Conservation (phyloP, 2,329 filamentous ascomycete genomes). For the Purpureocillium lavendulum region DNA sequence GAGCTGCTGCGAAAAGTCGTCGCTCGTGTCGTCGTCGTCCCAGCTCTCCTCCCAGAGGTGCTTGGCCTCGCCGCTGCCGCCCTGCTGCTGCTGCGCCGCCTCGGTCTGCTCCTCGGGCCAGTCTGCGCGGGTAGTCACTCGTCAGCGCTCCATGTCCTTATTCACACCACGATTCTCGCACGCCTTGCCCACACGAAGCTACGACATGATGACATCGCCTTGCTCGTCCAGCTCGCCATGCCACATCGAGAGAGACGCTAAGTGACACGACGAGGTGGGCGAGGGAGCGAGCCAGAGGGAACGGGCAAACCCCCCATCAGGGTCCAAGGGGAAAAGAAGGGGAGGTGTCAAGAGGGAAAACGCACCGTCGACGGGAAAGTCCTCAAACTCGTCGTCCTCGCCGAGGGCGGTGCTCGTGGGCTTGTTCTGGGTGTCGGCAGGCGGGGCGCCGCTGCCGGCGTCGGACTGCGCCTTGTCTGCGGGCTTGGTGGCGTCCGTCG, state of each 20-base stretch:
- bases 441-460: conserved; percentile 5
- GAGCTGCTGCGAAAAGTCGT: conserved; percentile 92
- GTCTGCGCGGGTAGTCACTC: too few species aligned
- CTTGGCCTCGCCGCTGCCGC: conserved; percentile 54
- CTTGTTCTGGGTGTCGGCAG: conserved; percentile 22
- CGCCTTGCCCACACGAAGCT: too few species aligned
- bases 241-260: too few species aligned
- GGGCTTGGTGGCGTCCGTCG: conserved; percentile 20
- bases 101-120: conserved; percentile 91
- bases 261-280: too few species aligned
- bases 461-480: conserved; percentile 5
- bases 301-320: not conserved
- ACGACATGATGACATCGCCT: too few species aligned
- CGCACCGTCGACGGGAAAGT: conserved; percentile 92
- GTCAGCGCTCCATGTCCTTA: too few species aligned
- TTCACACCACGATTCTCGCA: too few species aligned
- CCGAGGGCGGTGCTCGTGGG: conserved; percentile 58
- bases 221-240: too few species aligned
- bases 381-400: conserved; percentile 98
- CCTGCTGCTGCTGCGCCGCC: conserved; percentile 47
- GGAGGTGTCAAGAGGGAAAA: conserved; percentile 1
- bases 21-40: conserved; percentile 96
- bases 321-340: not conserved
- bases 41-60: conserved; percentile 99
- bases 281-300: too few species aligned